Evolutionary conservation across 2,329 filamentous ascomycete genomes (phyloP).

Genomic region (Pseudogymnoascus sp.): DNA sequence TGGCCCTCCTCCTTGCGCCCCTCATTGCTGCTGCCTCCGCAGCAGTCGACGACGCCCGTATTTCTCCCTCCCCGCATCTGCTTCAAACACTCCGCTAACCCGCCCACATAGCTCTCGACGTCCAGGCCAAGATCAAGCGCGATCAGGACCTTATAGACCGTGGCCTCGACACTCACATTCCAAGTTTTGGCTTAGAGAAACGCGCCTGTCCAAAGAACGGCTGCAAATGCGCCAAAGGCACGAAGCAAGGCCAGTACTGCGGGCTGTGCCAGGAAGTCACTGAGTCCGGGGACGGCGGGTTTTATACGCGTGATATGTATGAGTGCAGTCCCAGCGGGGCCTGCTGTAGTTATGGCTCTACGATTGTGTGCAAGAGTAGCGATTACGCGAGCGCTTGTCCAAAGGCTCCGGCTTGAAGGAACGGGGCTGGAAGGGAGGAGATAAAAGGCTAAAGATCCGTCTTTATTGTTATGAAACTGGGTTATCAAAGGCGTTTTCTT

Average conservation of each 20-base stretch:
- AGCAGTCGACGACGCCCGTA: constrained; percentile 21
- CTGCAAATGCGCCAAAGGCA: not conserved
- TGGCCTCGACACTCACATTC: not conserved
- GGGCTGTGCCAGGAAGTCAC: not conserved
- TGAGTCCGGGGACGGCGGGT: not conserved
- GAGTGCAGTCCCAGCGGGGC: not conserved
- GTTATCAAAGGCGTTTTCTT: not conserved
- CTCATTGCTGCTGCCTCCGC: constrained; percentile 17
- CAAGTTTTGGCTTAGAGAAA: not conserved
- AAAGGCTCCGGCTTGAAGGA: not conserved
- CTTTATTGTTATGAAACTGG: not conserved
- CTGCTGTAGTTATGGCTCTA: not conserved
- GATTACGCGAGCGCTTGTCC: not conserved
- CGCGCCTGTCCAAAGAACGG: not conserved
- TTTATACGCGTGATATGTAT: not conserved
- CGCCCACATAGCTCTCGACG: not conserved
- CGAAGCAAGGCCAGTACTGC: not conserved
- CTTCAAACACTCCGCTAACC: not conserved
- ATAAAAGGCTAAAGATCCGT: not conserved
- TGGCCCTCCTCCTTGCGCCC: constrained; percentile 15
- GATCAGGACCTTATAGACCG: not conserved
- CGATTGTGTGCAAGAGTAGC: not conserved
- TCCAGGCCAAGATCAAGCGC: not conserved
- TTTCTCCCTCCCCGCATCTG: constrained; percentile 18
- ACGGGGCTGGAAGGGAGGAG: not conserved